Percentiles rank a stretch among this genome's conserved stretches.
Evolutionary conservation across 495 filamentous ascomycete genomes (phyloP).

Genomic region (Rhizodiscina lignyota): DNA sequence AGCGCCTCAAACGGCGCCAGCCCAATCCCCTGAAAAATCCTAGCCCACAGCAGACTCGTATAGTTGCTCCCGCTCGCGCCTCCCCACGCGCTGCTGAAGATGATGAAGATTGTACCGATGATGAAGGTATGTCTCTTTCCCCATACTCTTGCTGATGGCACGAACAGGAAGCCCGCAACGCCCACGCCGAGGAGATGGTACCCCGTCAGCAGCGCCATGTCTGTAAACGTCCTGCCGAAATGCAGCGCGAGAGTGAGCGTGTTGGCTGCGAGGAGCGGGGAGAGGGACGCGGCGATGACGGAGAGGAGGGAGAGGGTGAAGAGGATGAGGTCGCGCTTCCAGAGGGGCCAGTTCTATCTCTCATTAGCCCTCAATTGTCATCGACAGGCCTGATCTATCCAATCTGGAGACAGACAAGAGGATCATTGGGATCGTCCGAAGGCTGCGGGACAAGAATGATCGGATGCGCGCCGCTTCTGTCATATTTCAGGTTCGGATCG

Average conservation of each 20-base stretch:
- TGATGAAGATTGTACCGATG: conserved; percentile 56
- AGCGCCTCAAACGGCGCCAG: conserved; percentile 29
- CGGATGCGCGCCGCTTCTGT: conserved; percentile 11
- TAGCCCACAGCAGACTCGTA: conserved; percentile 51
- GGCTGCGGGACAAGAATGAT: conserved; percentile 27
- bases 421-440: conserved; percentile 23
- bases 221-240: conserved; percentile 43
- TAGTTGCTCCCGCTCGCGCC: conserved; percentile 52
- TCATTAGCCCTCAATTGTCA: conserved; percentile 8
- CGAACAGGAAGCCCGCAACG: conserved; percentile 62
- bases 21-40: conserved; percentile 27
- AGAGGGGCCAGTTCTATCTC: conserved; percentile 75
- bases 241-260: conserved; percentile 51
- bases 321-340: conserved; percentile 70
- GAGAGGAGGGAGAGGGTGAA: conserved; percentile 59
- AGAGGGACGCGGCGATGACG: conserved; percentile 64
- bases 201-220: conserved; percentile 68
- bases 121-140: conserved; percentile 82
- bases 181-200: conserved; percentile 78
- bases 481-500: conserved; percentile 18
- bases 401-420: conserved; percentile 31
- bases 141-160: conserved; percentile 79
- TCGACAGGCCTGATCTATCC: background rate
- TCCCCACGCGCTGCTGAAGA: conserved; percentile 60
- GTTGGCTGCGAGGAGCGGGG: conserved; percentile 75